Percentiles rank a stretch among this genome's conserved stretches.
phyloP scores from a whole-genome alignment of 164 flowering plant species.

The Sextonia rubra region DNA sequence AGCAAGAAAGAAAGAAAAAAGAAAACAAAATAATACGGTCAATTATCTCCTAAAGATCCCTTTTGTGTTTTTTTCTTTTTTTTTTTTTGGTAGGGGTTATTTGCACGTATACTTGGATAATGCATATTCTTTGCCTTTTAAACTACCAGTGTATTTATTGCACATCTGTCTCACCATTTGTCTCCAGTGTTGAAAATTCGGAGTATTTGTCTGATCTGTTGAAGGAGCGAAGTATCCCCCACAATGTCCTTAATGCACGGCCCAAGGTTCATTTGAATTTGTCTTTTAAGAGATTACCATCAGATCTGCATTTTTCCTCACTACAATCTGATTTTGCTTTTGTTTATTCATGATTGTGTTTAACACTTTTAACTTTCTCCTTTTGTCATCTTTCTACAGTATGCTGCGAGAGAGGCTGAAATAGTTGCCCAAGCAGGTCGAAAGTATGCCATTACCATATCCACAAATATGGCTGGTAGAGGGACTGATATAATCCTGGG shows the following conservation, averaged over 20 bases:
- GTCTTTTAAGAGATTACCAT: neutral
- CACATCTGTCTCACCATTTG: conserved; percentile 1
- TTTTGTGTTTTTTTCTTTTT: no score
- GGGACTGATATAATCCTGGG: conserved; percentile 98
- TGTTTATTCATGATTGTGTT: neutral
- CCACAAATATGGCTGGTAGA: conserved; percentile 99
- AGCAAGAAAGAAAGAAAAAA: no score
- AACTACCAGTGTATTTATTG: neutral
- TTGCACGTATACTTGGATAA: neutral
- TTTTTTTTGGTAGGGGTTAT: neutral
- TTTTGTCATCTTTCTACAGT: conserved; percentile 35
- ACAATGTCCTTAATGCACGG: conserved; percentile 97
- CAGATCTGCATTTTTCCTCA: neutral
- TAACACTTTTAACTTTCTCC: neutral
- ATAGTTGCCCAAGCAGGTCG: conserved; percentile 94
- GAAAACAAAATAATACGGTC: no score
- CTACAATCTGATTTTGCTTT: neutral
- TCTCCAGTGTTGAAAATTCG: conserved; percentile 91
- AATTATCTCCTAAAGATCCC: no score
- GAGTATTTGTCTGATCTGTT: conserved; percentile 74
- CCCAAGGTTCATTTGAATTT: conserved; percentile 57
- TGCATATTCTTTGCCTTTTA: neutral
- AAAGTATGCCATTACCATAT: conserved; percentile 86
- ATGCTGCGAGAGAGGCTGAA: conserved; percentile 97
- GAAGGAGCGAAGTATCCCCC: conserved; percentile 63